Base-by-base conservation (phyloP, 805 yeast species). In the Candida parachauliodes region DNA sequence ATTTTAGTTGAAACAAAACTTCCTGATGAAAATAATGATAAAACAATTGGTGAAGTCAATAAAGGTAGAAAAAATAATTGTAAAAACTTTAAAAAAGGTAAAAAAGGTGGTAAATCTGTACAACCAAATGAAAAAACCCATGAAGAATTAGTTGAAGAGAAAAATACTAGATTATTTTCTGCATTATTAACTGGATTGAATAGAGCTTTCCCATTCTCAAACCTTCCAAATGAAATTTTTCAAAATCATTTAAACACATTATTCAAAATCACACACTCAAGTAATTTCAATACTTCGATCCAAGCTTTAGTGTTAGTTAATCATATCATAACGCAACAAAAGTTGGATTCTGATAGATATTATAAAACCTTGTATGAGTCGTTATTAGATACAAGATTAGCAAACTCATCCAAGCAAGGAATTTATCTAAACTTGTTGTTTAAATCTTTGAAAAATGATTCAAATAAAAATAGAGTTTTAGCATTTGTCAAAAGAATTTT, bases 131-230 rank as follows among this genome's bases (percentile, higher is more conserved):
- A 67, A 32, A 83, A 81, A 57, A 68, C 81, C 9, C 85, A 79
- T 44, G 65, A 62, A 29, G 91, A 84, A 48, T 62, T 82, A 1
- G 44, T 65, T 16, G 86, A 88, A 53, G 98, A 93, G 57, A 86
- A 82, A 50, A 84, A 81, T 51, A 74, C 94, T 30, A 86, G 85
- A 52, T 63, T 91, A 49, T 87, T 91, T 50, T 81, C 96, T 20
- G 96, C 96, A 11, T 73, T 93, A 40, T 74, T 93, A 47, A 88
- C 98, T 1, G 98, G 98, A 49, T 76, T 93, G 41, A 93, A 93
- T 59, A 84, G 98, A 64, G 89, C 98, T 0, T 91, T 87, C 72
- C 98, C 98, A 39, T 93, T 86, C 57, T 80, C 95, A 2, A 73
- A 79, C 45, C 68, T 93, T 38, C 81, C 88, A 12, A 74, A 79